These are phyloP conservation scores for Flaveria brownii DNA, from an alignment of 129 eudicot species.

Conservation along the genomic window DNA sequence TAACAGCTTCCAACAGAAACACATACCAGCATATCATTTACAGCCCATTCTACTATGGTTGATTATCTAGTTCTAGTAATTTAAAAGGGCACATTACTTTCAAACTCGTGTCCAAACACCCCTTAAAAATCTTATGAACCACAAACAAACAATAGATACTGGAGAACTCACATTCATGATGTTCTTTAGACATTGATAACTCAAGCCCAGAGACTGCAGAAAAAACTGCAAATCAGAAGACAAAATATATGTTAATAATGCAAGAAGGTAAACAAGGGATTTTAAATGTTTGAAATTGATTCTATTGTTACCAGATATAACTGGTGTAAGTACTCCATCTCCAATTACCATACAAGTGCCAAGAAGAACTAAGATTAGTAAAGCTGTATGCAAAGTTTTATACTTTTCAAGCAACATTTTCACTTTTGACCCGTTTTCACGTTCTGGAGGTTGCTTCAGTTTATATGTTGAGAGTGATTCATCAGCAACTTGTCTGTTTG, in stretches of 20 bases:
- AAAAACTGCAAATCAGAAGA: constrained; percentile 50
- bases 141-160: background rate
- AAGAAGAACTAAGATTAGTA: constrained; percentile 71
- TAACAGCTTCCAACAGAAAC: background rate
- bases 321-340: constrained; percentile 83
- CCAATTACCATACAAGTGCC: constrained; percentile 93
- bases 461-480: constrained; percentile 70
- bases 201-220: constrained; percentile 93
- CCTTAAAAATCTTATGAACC: constrained; percentile 16
- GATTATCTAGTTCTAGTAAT: background rate
- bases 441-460: constrained; percentile 66
- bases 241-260: constrained; percentile 14
- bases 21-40: background rate
- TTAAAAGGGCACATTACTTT: background rate
- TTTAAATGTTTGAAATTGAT: background rate
- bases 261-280: background rate
- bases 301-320: constrained; percentile 58
- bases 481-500: constrained; percentile 71
- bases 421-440: constrained; percentile 50
- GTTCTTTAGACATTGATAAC: constrained; percentile 67
- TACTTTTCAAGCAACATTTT: constrained; percentile 70
- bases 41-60: background rate
- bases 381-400: constrained; percentile 70
- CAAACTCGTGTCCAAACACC: background rate
- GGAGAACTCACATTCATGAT: constrained; percentile 68